Base-by-base conservation (phyloP, 2,329 filamentous ascomycete genomes). In the Metarhizium anisopliae region DNA sequence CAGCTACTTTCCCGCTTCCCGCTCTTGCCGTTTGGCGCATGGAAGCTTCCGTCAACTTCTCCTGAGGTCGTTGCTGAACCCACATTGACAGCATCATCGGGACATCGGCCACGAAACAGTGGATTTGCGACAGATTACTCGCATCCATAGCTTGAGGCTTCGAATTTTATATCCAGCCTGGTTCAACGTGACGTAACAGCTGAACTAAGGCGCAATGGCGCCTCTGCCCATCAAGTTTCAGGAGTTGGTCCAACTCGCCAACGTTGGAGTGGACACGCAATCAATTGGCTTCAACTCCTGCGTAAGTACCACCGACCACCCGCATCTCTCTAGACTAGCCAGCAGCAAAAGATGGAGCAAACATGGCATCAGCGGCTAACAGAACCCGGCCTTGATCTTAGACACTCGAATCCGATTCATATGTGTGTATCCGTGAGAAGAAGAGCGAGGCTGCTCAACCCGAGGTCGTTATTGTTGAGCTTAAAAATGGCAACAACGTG, bases 371-470 rank as follows among this genome's bases (percentile, higher is more conserved):
- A 45, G 5, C 5, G 18, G 45, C 45, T 49, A 49, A 49, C 25
- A 6, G 11, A 7, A 4, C 2, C 32, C 29, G 6, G 14, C 18
- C 30, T 32, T 36, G 35, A 30, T 45, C 45, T 32, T 64, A 96
- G 92, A 99, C 94, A 73, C 83, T 99, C 77, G 94, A 99, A 81
- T 99, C 94, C 70, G 94, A 99, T 75, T 83, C 87, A 70, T 99
- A 87, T 75, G 89, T 99, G 67, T 99, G 94, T 74, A 87, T 99
- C 69, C 89, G 94, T 74, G 93, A 97, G 77, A 93, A 95, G 78
- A 87, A 92, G 73, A 86, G 83, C 71, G 89, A 91, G 66, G 83
- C 86, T 62, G 83, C 90, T 62, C 87, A 89, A 66, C 89, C 92
- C 62, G 92, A 96, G 76, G 93, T 99, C 62, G 88, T 99, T 74